phyloP scores from a whole-genome alignment of 1,284 basidiomycete genomes.

The Trichosporon sp. region DNA sequence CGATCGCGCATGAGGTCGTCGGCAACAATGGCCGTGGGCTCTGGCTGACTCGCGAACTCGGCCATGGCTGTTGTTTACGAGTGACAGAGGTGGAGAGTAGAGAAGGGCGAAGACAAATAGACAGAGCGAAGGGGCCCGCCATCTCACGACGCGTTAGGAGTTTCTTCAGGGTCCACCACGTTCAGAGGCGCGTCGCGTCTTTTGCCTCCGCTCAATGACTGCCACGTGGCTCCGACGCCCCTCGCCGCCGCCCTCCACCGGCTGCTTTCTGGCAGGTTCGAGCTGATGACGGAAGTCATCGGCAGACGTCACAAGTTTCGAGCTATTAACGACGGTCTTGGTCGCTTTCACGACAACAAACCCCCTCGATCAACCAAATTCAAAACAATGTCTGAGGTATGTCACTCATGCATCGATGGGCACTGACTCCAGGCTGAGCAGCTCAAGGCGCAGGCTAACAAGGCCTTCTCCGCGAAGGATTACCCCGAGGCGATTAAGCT shows the following conservation, averaged over 20 bases:
- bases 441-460: slow-evolving; percentile 93
- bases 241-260: not conserved
- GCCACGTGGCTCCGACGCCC: not conserved
- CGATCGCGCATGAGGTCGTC: slow-evolving; percentile 76
- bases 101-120: not conserved
- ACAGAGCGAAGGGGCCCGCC: not conserved
- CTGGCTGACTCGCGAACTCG: slow-evolving; percentile 27
- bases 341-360: slow-evolving; percentile 4
- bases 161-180: slow-evolving; percentile 14
- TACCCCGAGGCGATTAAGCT: slow-evolving; percentile 79
- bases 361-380: not conserved
- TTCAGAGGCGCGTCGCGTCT: slow-evolving; percentile 8
- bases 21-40: slow-evolving; percentile 48
- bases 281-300: slow-evolving; percentile 3
- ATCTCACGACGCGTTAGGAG: slow-evolving; percentile 14
- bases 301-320: slow-evolving; percentile 4
- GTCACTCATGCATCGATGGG: slow-evolving; percentile 5
- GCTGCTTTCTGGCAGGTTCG: slow-evolving; percentile 11
- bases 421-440: slow-evolving; percentile 57
- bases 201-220: not conserved
- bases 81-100: slow-evolving; percentile 15
- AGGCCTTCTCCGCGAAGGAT: slow-evolving; percentile 90
- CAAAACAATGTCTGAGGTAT: slow-evolving; percentile 36
- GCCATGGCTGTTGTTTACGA: slow-evolving; percentile 19
- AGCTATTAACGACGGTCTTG: not conserved